Conservation (phyloP, 768 basidiomycete species). For the Russula brevipes region DNA sequence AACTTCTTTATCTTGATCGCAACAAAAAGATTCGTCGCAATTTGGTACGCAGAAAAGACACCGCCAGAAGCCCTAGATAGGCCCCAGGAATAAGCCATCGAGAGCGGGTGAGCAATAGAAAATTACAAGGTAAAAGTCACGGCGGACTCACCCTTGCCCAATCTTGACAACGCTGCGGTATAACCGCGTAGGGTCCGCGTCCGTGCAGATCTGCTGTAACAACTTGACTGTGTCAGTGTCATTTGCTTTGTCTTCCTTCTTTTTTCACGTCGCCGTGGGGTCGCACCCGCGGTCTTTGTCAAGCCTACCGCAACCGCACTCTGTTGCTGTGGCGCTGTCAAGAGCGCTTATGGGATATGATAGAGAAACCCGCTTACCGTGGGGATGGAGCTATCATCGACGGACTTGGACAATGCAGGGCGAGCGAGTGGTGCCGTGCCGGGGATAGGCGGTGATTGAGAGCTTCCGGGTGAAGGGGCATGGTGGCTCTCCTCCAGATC, state of each 20-base stretch:
- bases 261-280: constrained; percentile 75
- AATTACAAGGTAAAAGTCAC: background rate
- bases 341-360: no score
- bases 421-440: no score
- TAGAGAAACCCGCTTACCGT: no score
- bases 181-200: constrained; percentile 91
- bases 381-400: no score
- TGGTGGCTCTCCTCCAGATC: no score
- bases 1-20: constrained; percentile 99
- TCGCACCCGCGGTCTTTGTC: constrained; percentile 33
- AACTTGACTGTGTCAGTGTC: constrained; percentile 89
- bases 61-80: constrained; percentile 81
- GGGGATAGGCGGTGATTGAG: no score
- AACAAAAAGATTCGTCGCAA: constrained; percentile 87
- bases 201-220: constrained; percentile 90
- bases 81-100: constrained; percentile 12
- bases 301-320: constrained; percentile 48
- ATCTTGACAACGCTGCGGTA: constrained; percentile 95
- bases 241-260: constrained; percentile 70
- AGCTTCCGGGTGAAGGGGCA: no score
- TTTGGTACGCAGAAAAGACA: constrained; percentile 97
- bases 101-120: constrained; percentile 13
- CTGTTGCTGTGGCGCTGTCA: constrained; percentile 41
- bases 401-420: no score
- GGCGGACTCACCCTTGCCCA: constrained; percentile 78